Base-by-base conservation (phyloP, 1,284 basidiomycete species). In the Moesziomyces antarcticus region DNA sequence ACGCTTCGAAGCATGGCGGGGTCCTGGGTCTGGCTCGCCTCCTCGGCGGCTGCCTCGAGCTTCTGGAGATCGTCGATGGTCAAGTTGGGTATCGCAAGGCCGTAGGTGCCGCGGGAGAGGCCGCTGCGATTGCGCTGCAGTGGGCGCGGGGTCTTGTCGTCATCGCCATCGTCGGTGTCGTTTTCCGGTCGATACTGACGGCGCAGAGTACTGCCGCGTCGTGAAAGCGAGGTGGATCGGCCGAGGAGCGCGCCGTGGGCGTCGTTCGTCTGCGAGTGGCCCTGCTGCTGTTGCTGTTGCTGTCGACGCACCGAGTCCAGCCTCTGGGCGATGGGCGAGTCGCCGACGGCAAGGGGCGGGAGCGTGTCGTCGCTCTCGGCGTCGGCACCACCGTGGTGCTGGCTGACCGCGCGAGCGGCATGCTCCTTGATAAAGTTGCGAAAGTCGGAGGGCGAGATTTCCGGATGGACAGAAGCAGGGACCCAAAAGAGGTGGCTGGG, bases 381-480 rank as follows among this genome's bases (percentile, higher is more conserved):
- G 20, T 55, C 63, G 9, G 53, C 63, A 20, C 37, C 50, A 18
- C 47, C 61, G 5, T 50, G 45, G 43, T 74, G 66, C 46, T 75
- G 77, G 42, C 47, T 68, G 50, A 79, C 84, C 24, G 85, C 85
- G 2, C 85, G 82, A 22, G 77, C 77, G 3, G 95, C 90, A 86
- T 98, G 96, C 78, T 97, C 92, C 84, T 95, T 93, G 76, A 99
- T 89, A 82, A 98, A 97, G 27, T 91, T 91, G 63, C 93, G 90
- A 85, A 99, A 99, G 85, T 98, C 94, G 53, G 91, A 90, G 11
- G 97, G 97, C 1, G 95, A 96, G 82, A 99, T 92, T 86, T 99
- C 96, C 21, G 96, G 97, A 83, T 99, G 96, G 22, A 97, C 87
- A 58, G 92, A 90, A 16, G 96, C 96, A 42, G 96, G 96, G 18